Evolutionary conservation across 371 early-diverging fungal genomes (phyloP).

Genomic region (Rhizomucor miehei): DNA sequence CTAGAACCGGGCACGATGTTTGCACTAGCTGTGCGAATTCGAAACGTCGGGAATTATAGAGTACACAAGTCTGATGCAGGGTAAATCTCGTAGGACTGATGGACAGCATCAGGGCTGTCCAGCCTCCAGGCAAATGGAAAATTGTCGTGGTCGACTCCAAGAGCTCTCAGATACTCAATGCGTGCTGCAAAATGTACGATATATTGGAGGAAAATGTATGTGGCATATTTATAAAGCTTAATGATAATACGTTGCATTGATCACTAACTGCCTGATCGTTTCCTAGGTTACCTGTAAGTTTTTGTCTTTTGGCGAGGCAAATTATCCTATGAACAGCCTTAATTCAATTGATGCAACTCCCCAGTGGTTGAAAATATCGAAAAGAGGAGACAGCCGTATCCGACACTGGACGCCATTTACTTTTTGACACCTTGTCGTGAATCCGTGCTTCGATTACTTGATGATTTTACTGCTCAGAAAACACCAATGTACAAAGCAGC

Average conservation of each 20-base stretch:
- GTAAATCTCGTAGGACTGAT: slow-evolving; percentile 62
- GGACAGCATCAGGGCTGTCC: slow-evolving; percentile 64
- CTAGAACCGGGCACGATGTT: no score
- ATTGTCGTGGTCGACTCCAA: slow-evolving; percentile 90
- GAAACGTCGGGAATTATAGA: no score
- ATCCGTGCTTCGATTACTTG: slow-evolving; percentile 75
- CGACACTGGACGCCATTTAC: slow-evolving; percentile 89
- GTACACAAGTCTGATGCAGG: no score
- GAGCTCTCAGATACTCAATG: slow-evolving; percentile 76
- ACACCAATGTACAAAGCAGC: slow-evolving; percentile 74
- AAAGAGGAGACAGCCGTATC: slow-evolving; percentile 79
- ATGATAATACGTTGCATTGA: not conserved
- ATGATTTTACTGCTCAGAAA: slow-evolving; percentile 67
- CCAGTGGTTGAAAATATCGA: slow-evolving; percentile 73
- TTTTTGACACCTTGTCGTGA: slow-evolving; percentile 83
- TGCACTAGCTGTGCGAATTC: no score
- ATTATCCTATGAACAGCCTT: not conserved
- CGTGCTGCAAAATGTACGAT: slow-evolving; percentile 88
- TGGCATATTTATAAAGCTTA: not conserved
- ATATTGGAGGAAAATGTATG: slow-evolving; percentile 95
- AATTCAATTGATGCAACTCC: not conserved
- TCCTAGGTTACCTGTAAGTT: slow-evolving; percentile 32
- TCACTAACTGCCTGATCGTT: not conserved
- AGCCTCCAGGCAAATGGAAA: slow-evolving; percentile 79
- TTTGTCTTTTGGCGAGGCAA: slow-evolving; percentile 2